phyloP scores from a whole-genome alignment of 1,284 basidiomycete genomes.

The Exobasidium cylindrosporum region DNA sequence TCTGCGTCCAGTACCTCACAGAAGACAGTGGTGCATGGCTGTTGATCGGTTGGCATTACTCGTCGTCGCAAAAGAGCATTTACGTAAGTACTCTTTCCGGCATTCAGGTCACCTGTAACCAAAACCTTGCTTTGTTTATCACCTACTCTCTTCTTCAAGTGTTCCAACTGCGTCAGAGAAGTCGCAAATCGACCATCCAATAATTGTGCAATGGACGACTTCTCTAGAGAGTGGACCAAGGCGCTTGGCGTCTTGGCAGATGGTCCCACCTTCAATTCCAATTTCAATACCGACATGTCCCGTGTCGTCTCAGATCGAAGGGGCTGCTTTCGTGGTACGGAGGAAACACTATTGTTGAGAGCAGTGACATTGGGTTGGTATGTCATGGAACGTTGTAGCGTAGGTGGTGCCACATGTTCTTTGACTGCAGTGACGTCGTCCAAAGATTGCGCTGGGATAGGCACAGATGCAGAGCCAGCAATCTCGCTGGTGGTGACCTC shows the following conservation, averaged over 20 bases:
- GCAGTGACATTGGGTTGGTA: neutral
- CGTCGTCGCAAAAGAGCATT: constrained; percentile 77
- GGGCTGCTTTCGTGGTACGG: constrained; percentile 15
- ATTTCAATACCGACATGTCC: constrained; percentile 66
- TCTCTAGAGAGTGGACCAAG: constrained; percentile 86
- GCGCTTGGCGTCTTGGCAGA: constrained; percentile 64
- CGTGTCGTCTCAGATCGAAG: constrained; percentile 15
- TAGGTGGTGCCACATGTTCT: neutral
- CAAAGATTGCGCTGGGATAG: constrained; percentile 20
- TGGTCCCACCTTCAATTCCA: constrained; percentile 84
- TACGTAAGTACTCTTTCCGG: constrained; percentile 97
- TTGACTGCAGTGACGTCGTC: neutral
- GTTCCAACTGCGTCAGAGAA: constrained; percentile 76
- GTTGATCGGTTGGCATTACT: constrained; percentile 94
- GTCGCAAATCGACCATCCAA: constrained; percentile 80
- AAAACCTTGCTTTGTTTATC: constrained; percentile 94
- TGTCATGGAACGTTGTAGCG: neutral
- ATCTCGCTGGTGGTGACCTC: constrained; percentile 47
- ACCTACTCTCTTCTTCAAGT: constrained; percentile 78
- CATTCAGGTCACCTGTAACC: constrained; percentile 98
- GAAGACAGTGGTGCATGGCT: constrained; percentile 95
- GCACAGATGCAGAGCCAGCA: neutral
- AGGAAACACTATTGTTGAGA: neutral
- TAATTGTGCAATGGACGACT: constrained; percentile 84
- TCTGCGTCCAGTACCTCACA: constrained; percentile 93